Percentiles rank a stretch among this genome's conserved stretches.
Evolutionary conservation across 1,284 basidiomycete species (phyloP).

Genomic region (Cronartium quercuum): DNA sequence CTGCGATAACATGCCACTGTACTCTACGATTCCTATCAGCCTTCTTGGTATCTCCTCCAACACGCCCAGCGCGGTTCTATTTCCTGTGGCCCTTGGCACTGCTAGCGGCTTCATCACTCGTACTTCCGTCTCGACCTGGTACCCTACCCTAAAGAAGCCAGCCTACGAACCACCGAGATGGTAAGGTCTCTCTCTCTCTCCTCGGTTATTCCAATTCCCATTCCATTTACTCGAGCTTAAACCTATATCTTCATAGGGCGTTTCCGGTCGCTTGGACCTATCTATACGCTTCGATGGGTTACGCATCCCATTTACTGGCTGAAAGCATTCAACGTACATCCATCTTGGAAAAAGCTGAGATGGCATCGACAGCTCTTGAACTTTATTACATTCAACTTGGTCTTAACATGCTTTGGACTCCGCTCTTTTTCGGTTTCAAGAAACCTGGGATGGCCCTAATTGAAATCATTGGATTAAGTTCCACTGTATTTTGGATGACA

Average conservation of each 20-base stretch:
- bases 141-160: constrained; percentile 19
- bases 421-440: constrained; percentile 46
- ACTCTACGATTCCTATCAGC: constrained; percentile 6
- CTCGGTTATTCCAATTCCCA: not conserved
- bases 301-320: constrained; percentile 43
- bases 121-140: constrained; percentile 42
- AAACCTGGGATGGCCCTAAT: constrained; percentile 44
- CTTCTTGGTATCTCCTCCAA: constrained; percentile 42
- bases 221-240: constrained; percentile 35
- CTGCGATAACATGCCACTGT: constrained; percentile 16
- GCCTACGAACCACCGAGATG: constrained; percentile 13
- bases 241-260: constrained; percentile 6
- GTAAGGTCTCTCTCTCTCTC: not conserved
- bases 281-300: constrained; percentile 48
- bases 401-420: constrained; percentile 47
- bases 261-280: constrained; percentile 44
- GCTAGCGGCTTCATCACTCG: constrained; percentile 41
- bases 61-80: constrained; percentile 46
- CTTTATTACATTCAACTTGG: constrained; percentile 47
- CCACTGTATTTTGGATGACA: constrained; percentile 45
- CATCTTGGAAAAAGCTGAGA: not conserved
- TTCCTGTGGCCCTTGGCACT: constrained; percentile 43
- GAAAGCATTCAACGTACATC: constrained; percentile 46
- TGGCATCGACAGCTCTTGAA: no score
- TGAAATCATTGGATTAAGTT: constrained; percentile 46